Evolutionary conservation across 305 asterid species (phyloP).

Genomic region (Solanum hybrid): DNA sequence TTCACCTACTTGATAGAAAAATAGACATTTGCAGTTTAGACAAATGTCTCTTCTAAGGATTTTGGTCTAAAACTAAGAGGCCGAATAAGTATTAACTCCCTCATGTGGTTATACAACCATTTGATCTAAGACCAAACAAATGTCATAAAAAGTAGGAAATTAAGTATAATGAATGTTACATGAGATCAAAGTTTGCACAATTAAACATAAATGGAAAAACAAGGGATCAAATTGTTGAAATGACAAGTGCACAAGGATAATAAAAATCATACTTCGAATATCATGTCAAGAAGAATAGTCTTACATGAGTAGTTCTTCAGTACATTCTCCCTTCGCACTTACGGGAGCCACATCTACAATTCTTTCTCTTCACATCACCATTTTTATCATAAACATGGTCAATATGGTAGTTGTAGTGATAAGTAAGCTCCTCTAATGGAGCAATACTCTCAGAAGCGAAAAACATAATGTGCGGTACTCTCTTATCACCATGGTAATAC

Average conservation of each 20-base stretch:
- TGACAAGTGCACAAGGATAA: neutral
- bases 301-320: neutral
- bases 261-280: neutral
- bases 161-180: neutral
- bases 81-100: neutral
- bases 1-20: neutral
- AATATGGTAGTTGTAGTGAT: constrained; percentile 15
- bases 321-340: constrained; percentile 18
- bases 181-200: neutral
- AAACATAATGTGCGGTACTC: constrained; percentile 23
- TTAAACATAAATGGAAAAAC: neutral
- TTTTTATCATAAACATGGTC: constrained; percentile 16
- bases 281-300: neutral
- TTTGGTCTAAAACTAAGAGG: neutral
- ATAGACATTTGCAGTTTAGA: too few relatives aligned
- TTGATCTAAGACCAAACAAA: neutral
- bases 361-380: constrained; percentile 17
- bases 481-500: constrained; percentile 19
- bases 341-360: constrained; percentile 18
- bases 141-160: neutral
- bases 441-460: constrained; percentile 20
- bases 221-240: neutral
- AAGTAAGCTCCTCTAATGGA: constrained; percentile 21
- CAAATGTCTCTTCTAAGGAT: neutral
- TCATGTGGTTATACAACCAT: neutral